Evolutionary conservation across 1,284 basidiomycete genomes (phyloP).

Genomic region (Coriolopsis trogii): DNA sequence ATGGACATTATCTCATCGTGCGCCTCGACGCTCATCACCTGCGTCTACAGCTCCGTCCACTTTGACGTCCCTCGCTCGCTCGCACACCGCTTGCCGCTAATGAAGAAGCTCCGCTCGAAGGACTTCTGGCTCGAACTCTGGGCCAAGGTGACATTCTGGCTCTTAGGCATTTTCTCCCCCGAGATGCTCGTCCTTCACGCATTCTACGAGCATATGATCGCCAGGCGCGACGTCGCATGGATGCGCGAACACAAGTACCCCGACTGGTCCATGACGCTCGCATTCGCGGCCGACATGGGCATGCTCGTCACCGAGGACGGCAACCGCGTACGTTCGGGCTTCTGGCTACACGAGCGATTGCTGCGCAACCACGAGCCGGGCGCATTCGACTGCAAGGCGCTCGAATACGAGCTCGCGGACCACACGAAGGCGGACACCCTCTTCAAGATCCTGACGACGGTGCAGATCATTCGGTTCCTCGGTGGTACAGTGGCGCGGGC

Average conservation of each 20-base stretch:
- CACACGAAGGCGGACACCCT: constrained; percentile 10
- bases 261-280: constrained; percentile 6
- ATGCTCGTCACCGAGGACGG: not conserved
- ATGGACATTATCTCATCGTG: constrained; percentile 15
- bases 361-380: constrained; percentile 8
- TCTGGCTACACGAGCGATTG: constrained; percentile 10
- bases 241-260: constrained; percentile 11
- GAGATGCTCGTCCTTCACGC: constrained; percentile 17
- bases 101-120: constrained; percentile 3
- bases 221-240: constrained; percentile 13
- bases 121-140: constrained; percentile 18
- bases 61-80: constrained; percentile 15
- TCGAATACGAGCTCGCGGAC: constrained; percentile 13
- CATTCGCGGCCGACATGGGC: constrained; percentile 16
- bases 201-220: constrained; percentile 13
- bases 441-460: constrained; percentile 13
- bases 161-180: constrained; percentile 12
- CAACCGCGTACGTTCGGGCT: constrained; percentile 5
- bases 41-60: constrained; percentile 15
- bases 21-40: constrained; percentile 13
- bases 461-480: constrained; percentile 12
- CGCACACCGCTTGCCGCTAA: constrained; percentile 5
- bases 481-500: constrained; percentile 2
- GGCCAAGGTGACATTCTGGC: constrained; percentile 13
- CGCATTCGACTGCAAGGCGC: constrained; percentile 11